phyloP scores from a whole-genome alignment of 2,329 filamentous ascomycete species.

The Myriosclerotinia duriaeana region DNA sequence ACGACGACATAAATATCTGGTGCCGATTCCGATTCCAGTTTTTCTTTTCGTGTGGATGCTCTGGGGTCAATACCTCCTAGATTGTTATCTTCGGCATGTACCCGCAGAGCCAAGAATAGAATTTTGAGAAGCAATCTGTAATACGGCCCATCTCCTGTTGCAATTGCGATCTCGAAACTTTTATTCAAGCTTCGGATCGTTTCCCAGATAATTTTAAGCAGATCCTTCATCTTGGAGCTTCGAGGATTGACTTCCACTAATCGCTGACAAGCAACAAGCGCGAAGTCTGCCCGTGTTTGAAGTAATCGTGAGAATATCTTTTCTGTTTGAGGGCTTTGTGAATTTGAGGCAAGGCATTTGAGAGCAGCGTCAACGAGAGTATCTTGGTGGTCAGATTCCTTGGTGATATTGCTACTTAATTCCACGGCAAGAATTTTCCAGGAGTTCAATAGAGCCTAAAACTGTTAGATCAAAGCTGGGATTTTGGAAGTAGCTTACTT shows the following conservation, averaged over 20 bases:
- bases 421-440: conserved; percentile 90
- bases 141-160: conserved; percentile 61
- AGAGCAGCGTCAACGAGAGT: conserved; percentile 63
- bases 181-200: conserved; percentile 54
- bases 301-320: conserved; percentile 79
- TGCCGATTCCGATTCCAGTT: conserved; percentile 32
- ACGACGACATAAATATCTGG: conserved; percentile 48
- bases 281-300: conserved; percentile 74
- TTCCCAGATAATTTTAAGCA: conserved; percentile 61
- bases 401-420: conserved; percentile 58
- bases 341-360: conserved; percentile 77
- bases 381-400: conserved; percentile 33
- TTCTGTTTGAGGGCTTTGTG: conserved; percentile 68
- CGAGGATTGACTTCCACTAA: conserved; percentile 60
- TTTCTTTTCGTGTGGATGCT: conserved; percentile 28
- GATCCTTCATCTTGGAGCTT: conserved; percentile 51
- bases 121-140: conserved; percentile 82
- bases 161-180: conserved; percentile 60
- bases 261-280: conserved; percentile 78
- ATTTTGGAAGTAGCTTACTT: conserved; percentile 42
- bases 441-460: conserved; percentile 73
- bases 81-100: conserved; percentile 48
- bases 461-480: conserved; percentile 34
- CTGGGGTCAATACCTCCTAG: conserved; percentile 26
- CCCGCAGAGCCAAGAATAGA: conserved; percentile 77